Evolutionary conservation across 108 stramenopile species (phyloP).

Genomic region (Nitzschia putrida): DNA sequence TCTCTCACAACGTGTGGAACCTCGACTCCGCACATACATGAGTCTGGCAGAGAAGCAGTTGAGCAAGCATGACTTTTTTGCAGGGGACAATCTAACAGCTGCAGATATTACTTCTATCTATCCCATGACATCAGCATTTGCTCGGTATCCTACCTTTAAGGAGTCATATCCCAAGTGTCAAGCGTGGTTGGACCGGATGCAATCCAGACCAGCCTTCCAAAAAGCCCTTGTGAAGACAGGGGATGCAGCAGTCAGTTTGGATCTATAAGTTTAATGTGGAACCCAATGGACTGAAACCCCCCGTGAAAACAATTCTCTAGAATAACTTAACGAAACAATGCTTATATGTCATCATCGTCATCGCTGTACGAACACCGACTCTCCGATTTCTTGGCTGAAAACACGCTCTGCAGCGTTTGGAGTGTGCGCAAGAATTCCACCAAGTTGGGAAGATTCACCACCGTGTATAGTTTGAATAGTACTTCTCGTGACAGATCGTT

Average conservation of each 20-base stretch:
- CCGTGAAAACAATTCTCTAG: too few relatives aligned
- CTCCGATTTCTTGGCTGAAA: background rate
- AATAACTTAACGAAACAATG: too few relatives aligned
- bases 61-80: slow-evolving; percentile 5
- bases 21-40: slow-evolving; percentile 5
- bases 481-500: background rate
- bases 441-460: background rate
- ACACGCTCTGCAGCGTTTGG: background rate
- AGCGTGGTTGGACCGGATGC: slow-evolving; percentile 23
- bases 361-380: too few relatives aligned
- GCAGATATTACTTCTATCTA: slow-evolving; percentile 28
- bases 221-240: slow-evolving; percentile 7
- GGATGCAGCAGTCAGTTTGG: background rate
- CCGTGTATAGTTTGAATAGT: background rate
- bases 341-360: too few relatives aligned
- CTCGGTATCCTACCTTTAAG: background rate
- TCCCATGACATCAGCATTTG: slow-evolving; percentile 5
- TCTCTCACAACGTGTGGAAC: background rate
- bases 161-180: slow-evolving; percentile 9
- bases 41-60: slow-evolving; percentile 12
- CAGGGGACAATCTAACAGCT: slow-evolving; percentile 12
- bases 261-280: too few relatives aligned
- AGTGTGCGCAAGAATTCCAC: background rate
- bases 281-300: too few relatives aligned
- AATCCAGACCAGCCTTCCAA: slow-evolving; percentile 8